A percentile compares a stretch with the other conserved stretches of the same genome.
phyloP scores from a whole-genome alignment of 1,284 basidiomycete genomes.

The Caloboletus firmus region DNA sequence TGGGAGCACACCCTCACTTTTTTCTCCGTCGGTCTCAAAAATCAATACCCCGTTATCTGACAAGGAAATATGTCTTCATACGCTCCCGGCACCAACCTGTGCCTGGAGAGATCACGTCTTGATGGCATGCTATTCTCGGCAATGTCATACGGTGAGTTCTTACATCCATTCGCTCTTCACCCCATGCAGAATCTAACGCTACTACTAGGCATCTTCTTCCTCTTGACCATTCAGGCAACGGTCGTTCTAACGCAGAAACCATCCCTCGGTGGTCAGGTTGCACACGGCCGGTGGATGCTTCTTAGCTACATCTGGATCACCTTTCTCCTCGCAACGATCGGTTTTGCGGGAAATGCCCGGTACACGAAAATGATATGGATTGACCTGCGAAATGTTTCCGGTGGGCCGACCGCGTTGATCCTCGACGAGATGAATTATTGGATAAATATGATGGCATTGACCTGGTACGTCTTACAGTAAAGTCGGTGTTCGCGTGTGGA shows the following conservation, averaged over 20 bases:
- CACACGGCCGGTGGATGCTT: slow-evolving; percentile 6
- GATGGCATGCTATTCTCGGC: slow-evolving; percentile 24
- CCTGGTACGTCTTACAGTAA: too few relatives aligned
- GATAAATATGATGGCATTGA: slow-evolving; percentile 28
- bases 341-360: slow-evolving; percentile 31
- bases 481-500: neutral
- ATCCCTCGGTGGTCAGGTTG: neutral
- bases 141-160: slow-evolving; percentile 22
- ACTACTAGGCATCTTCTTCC: slow-evolving; percentile 20
- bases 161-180: neutral
- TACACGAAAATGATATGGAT: slow-evolving; percentile 39
- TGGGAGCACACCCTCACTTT: neutral
- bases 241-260: slow-evolving; percentile 8
- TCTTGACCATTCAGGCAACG: slow-evolving; percentile 24
- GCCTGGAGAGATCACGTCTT: slow-evolving; percentile 31
- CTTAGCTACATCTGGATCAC: slow-evolving; percentile 28
- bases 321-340: slow-evolving; percentile 33
- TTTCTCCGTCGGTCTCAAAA: neutral
- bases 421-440: slow-evolving; percentile 25
- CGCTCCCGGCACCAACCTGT: slow-evolving; percentile 22
- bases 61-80: slow-evolving; percentile 20
- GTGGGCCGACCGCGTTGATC: slow-evolving; percentile 29
- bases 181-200: neutral
- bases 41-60: neutral
- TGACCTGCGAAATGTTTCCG: slow-evolving; percentile 23